Conservation (phyloP, 257 asterid species). For the Solanum chaucha region DNA sequence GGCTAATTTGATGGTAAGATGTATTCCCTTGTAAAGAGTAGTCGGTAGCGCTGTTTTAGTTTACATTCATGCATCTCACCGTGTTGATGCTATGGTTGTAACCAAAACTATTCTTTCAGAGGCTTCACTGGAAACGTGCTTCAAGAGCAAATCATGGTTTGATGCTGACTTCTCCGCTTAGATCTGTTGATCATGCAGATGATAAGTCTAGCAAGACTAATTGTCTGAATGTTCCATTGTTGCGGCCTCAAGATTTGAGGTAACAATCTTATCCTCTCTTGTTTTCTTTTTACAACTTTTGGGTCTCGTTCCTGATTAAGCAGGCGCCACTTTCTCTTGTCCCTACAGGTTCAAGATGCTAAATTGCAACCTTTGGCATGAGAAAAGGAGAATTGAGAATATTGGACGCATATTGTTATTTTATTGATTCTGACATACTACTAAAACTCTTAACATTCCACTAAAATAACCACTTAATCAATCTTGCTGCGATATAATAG, state of each 20-base stretch:
- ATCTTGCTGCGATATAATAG: background rate
- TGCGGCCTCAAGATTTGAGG: conserved; percentile 95
- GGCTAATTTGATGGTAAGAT: conserved; percentile 89
- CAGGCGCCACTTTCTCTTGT: conserved; percentile 25
- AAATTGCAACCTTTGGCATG: conserved; percentile 39
- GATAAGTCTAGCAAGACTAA: conserved; percentile 32
- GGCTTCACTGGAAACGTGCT: conserved; percentile 96
- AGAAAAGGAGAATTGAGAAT: conserved; percentile 35
- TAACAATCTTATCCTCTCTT: conserved; percentile 12
- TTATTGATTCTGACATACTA: background rate
- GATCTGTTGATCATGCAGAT: conserved; percentile 45
- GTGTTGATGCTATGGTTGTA: background rate
- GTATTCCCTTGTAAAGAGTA: background rate
- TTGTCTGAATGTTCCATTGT: conserved; percentile 46
- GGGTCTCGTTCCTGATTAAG: conserved; percentile 24
- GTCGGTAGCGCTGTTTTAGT: background rate
- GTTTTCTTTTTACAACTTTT: conserved; percentile 1
- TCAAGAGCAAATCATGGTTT: conserved; percentile 69
- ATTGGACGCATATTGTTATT: conserved; percentile 20
- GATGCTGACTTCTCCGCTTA: conserved; percentile 89
- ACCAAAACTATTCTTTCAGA: conserved; percentile 37
- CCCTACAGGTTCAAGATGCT: conserved; percentile 51
- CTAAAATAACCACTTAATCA: background rate
- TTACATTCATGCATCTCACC: background rate
- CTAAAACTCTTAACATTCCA: background rate